Conservation (phyloP, 1,284 basidiomycete genomes). For the Pulveroboletus sp. region DNA sequence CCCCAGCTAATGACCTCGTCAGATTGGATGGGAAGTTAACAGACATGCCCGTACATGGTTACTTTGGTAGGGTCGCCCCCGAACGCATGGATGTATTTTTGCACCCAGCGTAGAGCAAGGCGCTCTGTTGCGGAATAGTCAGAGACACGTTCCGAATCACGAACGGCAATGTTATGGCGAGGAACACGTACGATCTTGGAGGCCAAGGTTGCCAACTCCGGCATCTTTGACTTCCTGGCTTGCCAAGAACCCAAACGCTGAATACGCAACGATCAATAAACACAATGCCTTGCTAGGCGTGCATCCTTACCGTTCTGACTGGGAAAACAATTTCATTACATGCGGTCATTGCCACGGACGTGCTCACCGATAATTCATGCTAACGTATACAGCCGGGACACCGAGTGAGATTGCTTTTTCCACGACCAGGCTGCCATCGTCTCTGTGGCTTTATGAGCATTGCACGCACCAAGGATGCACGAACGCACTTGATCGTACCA, state of each 20-base stretch:
- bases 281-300: neutral
- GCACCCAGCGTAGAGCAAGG: conserved; percentile 50
- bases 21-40: too few relatives aligned
- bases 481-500: conserved; percentile 24
- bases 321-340: neutral
- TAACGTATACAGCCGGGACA: conserved; percentile 36
- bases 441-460: conserved; percentile 7
- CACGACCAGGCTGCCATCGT: conserved; percentile 28
- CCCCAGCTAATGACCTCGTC: conserved; percentile 36
- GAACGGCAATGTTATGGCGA: neutral
- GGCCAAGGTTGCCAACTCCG: conserved; percentile 53
- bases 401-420: conserved; percentile 25
- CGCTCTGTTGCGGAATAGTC: conserved; percentile 31
- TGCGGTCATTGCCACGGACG: neutral
- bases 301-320: neutral
- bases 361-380: conserved; percentile 39
- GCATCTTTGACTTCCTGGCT: conserved; percentile 50
- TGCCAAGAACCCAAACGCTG: conserved; percentile 50
- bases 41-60: conserved; percentile 34
- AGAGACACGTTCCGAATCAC: too few relatives aligned
- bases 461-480: neutral
- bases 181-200: conserved; percentile 49
- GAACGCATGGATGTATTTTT: conserved; percentile 48
- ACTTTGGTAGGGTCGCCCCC: conserved; percentile 49
- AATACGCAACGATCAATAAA: neutral